phyloP scores from a whole-genome alignment of 345 rosid species.

The Acer campestre region DNA sequence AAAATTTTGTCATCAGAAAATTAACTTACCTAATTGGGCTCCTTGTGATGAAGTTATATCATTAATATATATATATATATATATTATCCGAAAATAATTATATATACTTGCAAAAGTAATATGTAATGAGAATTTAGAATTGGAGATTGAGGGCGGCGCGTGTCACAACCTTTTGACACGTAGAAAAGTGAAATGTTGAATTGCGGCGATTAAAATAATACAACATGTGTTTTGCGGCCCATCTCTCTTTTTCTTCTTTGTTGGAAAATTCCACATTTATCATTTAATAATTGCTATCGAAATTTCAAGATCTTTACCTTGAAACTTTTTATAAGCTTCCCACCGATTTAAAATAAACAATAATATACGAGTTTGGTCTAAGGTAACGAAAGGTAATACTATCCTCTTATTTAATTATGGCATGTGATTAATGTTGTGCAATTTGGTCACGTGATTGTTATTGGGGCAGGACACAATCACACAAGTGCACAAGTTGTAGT shows the following conservation, averaged over 20 bases:
- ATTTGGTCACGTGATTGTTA: not conserved
- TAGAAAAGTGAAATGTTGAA: not conserved
- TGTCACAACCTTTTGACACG: not conserved
- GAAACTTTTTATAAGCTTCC: too few species aligned
- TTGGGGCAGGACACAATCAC: not conserved
- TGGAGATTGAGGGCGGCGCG: not conserved
- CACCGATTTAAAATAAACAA: too few species aligned
- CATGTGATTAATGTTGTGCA: not conserved
- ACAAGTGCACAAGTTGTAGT: not conserved
- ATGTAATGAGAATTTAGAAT: too few species aligned
- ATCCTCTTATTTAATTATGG: not conserved
- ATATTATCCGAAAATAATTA: too few species aligned
- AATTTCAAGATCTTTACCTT: too few species aligned
- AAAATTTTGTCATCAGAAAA: too few species aligned
- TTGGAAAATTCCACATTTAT: not conserved
- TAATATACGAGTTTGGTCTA: too few species aligned
- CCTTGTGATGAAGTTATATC: too few species aligned
- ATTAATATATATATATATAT: too few species aligned
- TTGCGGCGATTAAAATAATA: not conserved
- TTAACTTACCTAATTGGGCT: too few species aligned
- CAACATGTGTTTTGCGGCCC: not conserved
- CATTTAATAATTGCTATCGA: not conserved
- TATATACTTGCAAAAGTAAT: too few species aligned
- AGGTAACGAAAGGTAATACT: too few species aligned
- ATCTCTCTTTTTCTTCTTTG: not conserved